Conservation (phyloP, 23 red algal genomes). For the Porphyridium purpureum region DNA sequence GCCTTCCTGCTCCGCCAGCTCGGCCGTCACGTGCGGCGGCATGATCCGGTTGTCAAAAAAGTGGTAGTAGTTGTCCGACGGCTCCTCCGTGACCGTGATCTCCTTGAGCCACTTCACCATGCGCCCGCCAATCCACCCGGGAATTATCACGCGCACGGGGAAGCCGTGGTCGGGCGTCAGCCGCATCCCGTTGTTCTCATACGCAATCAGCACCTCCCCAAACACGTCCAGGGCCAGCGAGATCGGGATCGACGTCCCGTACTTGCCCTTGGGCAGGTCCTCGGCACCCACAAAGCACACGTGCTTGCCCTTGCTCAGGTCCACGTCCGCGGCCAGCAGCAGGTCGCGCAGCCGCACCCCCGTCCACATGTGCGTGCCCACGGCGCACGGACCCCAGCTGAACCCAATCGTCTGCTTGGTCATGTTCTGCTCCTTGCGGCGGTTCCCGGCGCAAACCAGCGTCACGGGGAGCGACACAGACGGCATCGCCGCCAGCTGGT, state of each 20-base stretch:
- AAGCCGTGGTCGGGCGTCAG: slow-evolving; percentile 84
- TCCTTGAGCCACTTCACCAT: slow-evolving; percentile 96
- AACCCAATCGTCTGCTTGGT: slow-evolving; percentile 86
- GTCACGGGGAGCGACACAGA: slow-evolving; percentile 61
- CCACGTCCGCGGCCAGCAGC: slow-evolving; percentile 25
- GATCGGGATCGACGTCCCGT: slow-evolving; percentile 83
- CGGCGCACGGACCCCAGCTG: slow-evolving; percentile 63
- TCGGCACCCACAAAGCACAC: slow-evolving; percentile 81
- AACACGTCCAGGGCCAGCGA: slow-evolving; percentile 63
- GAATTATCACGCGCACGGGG: slow-evolving; percentile 82
- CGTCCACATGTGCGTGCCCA: slow-evolving; percentile 71
- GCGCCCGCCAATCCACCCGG: slow-evolving; percentile 91
- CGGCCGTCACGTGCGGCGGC: slow-evolving; percentile 79
- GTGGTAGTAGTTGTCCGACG: slow-evolving; percentile 70
- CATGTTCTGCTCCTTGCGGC: slow-evolving; percentile 88
- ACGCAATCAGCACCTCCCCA: slow-evolving; percentile 82
- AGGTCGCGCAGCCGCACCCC: slow-evolving; percentile 45
- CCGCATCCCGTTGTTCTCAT: slow-evolving; percentile 59
- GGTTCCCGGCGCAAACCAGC: slow-evolving; percentile 90
- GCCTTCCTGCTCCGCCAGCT: slow-evolving; percentile 66
- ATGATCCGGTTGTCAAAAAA: slow-evolving; percentile 88
- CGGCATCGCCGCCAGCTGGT: slow-evolving; percentile 21
- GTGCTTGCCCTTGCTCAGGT: slow-evolving; percentile 16
- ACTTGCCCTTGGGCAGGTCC: slow-evolving; percentile 75
- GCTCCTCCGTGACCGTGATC: slow-evolving; percentile 51